Evolutionary conservation across 345 rosid species (phyloP), one percentile per base, ranked within the genome.

Genomic region (Populus davidiana): DNA sequence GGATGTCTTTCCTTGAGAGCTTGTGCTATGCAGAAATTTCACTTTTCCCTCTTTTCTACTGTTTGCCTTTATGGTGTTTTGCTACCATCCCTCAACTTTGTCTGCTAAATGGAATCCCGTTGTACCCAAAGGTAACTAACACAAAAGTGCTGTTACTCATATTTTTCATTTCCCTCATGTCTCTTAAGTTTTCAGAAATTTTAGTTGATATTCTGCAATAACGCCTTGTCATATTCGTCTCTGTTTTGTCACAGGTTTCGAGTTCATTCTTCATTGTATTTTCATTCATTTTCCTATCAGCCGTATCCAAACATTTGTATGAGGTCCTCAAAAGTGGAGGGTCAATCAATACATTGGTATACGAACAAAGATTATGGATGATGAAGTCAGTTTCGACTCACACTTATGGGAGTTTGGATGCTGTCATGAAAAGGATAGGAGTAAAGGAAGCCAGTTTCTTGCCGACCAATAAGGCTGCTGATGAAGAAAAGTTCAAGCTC

Each of bases 351-450:
- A 67, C 27, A 49, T 79, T 79, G 85, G 56, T 20, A 61, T 79
- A 85, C 20, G 90, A 87, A 36, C 70, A 70, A 27, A 79, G 86
- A 38, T 72, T 73, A 23, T 87, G 88, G 90, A 85, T 87, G 86
- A 84, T 89, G 5, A 87, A 74, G 61, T 29, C 86, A 8, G 79
- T 84, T 0, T 82, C 89, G 8, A 11, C 69, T 14, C 16, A 41
- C 9, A 17, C 71, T 1, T 82, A 81, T 38, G 88, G 87, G 54
- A 72, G 47, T 35, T 70, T 85, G 41, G 79, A 89, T n/a, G 86
- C 80, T 1, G n/a, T 83, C 6, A 35, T 77, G 79, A 71, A 79
- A 9, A 71, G 63, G 56, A 54, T 85, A 12, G 81, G 87, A 17
- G 5, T 85, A 39, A 79, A 67, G 12, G 64, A 80, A 80, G 86